These are phyloP conservation scores for Microsporum audouinii DNA, from an alignment of 2,329 filamentous ascomycete genomes.

Conservation along the genomic window DNA sequence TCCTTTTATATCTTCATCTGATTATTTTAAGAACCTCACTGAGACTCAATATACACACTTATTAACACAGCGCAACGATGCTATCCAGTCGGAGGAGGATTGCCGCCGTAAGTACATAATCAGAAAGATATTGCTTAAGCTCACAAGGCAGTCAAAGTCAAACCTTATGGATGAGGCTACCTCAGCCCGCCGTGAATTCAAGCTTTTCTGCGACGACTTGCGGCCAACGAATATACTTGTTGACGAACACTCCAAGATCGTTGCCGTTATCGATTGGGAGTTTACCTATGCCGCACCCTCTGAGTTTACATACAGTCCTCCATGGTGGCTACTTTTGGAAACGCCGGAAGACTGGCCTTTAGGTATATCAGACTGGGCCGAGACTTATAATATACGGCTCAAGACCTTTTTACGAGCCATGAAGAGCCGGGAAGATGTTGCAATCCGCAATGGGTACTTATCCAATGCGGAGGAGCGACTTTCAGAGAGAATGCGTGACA, in stretches of 20 bases:
- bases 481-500: slow-evolving; percentile 15
- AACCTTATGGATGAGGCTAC: not conserved
- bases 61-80: slow-evolving; percentile 30
- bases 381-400: slow-evolving; percentile 10
- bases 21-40: slow-evolving; percentile 31
- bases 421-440: slow-evolving; percentile 10
- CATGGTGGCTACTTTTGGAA: slow-evolving; percentile 33
- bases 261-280: slow-evolving; percentile 32
- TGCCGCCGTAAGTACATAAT: slow-evolving; percentile 16
- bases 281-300: slow-evolving; percentile 35
- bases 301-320: slow-evolving; percentile 30
- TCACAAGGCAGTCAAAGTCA: slow-evolving; percentile 9
- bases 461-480: slow-evolving; percentile 13
- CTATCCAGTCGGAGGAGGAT: slow-evolving; percentile 20
- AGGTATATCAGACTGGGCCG: slow-evolving; percentile 13
- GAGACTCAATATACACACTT: slow-evolving; percentile 35
- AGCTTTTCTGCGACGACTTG: slow-evolving; percentile 31
- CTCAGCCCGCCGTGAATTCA: slow-evolving; percentile 26
- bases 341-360: slow-evolving; percentile 16
- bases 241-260: slow-evolving; percentile 28
- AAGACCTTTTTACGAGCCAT: slow-evolving; percentile 14
- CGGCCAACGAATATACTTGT: slow-evolving; percentile 31
- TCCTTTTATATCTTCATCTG: slow-evolving; percentile 25
- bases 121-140: slow-evolving; percentile 14
- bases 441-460: slow-evolving; percentile 7